A percentile compares a stretch with the other conserved stretches of the same genome.
Evolutionary conservation across 108 stramenopile species (phyloP).

Genomic region (Fragilaria radians): DNA sequence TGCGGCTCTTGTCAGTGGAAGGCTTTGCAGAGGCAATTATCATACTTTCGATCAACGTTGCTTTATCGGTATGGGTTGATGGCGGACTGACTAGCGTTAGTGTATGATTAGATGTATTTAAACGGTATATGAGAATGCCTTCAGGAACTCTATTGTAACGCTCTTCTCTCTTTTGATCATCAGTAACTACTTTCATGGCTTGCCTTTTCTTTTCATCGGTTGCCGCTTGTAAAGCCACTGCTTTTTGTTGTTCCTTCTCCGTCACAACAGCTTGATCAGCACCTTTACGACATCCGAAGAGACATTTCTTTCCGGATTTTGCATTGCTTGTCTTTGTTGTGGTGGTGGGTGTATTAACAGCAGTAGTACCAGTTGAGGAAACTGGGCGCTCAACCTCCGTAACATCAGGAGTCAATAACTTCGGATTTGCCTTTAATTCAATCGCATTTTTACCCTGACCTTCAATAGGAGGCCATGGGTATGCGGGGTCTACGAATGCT

Average conservation of each 20-base stretch:
- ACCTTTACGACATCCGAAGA: not conserved
- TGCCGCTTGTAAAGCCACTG: too few relatives aligned
- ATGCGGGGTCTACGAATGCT: slow-evolving; percentile 83
- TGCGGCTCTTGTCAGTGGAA: slow-evolving; percentile 33
- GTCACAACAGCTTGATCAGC: too few relatives aligned
- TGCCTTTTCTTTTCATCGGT: too few relatives aligned
- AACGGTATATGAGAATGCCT: slow-evolving; percentile 71
- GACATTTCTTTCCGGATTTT: too few relatives aligned
- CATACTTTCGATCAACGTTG: slow-evolving; percentile 34
- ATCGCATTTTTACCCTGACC: slow-evolving; percentile 74
- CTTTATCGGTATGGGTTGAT: slow-evolving; percentile 45
- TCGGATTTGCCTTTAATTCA: slow-evolving; percentile 64
- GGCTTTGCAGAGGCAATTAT: slow-evolving; percentile 48
- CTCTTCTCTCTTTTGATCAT: too few relatives aligned
- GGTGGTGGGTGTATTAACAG: too few relatives aligned
- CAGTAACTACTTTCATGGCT: too few relatives aligned
- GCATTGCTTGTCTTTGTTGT: too few relatives aligned
- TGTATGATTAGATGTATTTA: slow-evolving; percentile 64
- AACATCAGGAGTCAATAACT: slow-evolving; percentile 30
- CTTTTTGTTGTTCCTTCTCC: too few relatives aligned
- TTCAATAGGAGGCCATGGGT: slow-evolving; percentile 69
- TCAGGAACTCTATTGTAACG: slow-evolving; percentile 67
- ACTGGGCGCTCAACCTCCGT: slow-evolving; percentile 3
- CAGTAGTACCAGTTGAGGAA: too few relatives aligned
- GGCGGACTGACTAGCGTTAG: slow-evolving; percentile 50